A percentile compares a stretch with the other conserved stretches of the same genome.
phyloP scores from a whole-genome alignment of 2,329 filamentous ascomycete species.

The Penicillium sp. region DNA sequence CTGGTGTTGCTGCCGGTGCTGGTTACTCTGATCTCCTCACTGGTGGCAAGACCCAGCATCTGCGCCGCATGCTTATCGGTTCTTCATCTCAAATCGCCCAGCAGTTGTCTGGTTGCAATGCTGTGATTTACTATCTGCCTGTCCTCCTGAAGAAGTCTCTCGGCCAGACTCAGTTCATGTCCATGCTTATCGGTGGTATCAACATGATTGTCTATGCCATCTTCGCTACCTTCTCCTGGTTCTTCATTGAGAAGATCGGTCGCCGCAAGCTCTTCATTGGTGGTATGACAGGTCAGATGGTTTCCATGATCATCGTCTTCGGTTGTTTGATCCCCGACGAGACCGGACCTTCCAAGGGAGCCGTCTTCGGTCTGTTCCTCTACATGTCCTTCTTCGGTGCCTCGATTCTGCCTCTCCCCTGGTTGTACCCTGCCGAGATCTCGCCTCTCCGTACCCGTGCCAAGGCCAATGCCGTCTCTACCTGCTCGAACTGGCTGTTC shows the following conservation, averaged over 20 bases:
- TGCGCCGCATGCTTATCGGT: conserved; percentile 42
- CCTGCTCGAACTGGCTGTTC: conserved; percentile 55
- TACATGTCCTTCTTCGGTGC: conserved; percentile 69
- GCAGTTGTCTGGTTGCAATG: conserved; percentile 51
- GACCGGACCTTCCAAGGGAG: conserved; percentile 32
- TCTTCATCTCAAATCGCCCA: conserved; percentile 45
- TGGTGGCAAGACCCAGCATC: conserved; percentile 39
- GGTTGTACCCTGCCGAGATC: conserved; percentile 53
- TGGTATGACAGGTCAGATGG: conserved; percentile 40
- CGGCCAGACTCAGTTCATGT: conserved; percentile 40
- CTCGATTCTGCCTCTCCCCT: conserved; percentile 63
- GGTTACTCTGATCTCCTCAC: conserved; percentile 43
- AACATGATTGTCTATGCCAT: conserved; percentile 49
- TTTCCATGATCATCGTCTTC: conserved; percentile 41
- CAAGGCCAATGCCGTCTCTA: conserved; percentile 56
- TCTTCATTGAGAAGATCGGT: conserved; percentile 50
- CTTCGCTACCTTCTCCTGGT: conserved; percentile 47
- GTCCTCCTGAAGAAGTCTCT: conserved; percentile 50
- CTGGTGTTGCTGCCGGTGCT: conserved; percentile 53
- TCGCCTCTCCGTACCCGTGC: conserved; percentile 55
- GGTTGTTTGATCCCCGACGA: conserved; percentile 36
- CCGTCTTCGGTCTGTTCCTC: conserved; percentile 61
- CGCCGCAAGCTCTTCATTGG: conserved; percentile 44
- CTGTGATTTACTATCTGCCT: conserved; percentile 50
- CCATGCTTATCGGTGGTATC: conserved; percentile 53